Conservation (phyloP, 805 yeast species). For the Pichia eremophila region DNA sequence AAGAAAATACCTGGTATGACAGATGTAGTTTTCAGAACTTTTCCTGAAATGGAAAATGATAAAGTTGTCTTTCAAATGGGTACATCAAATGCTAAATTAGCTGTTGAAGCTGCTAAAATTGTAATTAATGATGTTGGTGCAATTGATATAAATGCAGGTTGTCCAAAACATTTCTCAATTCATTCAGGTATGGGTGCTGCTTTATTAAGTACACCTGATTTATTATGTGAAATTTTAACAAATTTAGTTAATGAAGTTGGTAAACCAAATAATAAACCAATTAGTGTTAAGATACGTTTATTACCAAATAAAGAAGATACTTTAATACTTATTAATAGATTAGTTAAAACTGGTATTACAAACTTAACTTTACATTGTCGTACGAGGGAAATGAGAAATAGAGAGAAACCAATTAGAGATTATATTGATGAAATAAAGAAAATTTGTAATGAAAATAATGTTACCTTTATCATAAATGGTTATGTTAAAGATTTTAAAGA, state of each 20-base stretch:
- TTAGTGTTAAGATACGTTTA: constrained; percentile 83
- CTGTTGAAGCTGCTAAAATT: constrained; percentile 77
- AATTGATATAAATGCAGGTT: constrained; percentile 90
- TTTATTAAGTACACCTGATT: constrained; percentile 70
- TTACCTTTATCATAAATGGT: constrained; percentile 79
- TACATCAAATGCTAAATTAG: constrained; percentile 71
- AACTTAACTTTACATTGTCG: constrained; percentile 91
- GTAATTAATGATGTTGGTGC: constrained; percentile 86
- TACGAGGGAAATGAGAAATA: constrained; percentile 77
- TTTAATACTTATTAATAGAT: constrained; percentile 42
- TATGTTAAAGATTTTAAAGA: constrained; percentile 51
- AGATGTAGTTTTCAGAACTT: constrained; percentile 60
- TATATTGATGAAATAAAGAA: constrained; percentile 53
- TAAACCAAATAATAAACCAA: constrained; percentile 62
- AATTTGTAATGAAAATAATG: constrained; percentile 51
- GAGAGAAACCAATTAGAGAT: constrained; percentile 71
- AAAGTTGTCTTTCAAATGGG: constrained; percentile 85
- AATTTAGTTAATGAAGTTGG: constrained; percentile 76
- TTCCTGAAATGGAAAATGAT: constrained; percentile 49
- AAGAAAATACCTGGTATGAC: constrained; percentile 38
- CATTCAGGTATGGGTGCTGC: constrained; percentile 99
- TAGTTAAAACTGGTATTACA: constrained; percentile 70
- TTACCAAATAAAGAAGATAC: constrained; percentile 58
- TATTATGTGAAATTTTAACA: constrained; percentile 56
- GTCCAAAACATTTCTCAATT: constrained; percentile 91